These are phyloP conservation scores for Periconia sp. DNA, from an alignment of 2,329 filamentous ascomycete species.

Conservation along the genomic window DNA sequence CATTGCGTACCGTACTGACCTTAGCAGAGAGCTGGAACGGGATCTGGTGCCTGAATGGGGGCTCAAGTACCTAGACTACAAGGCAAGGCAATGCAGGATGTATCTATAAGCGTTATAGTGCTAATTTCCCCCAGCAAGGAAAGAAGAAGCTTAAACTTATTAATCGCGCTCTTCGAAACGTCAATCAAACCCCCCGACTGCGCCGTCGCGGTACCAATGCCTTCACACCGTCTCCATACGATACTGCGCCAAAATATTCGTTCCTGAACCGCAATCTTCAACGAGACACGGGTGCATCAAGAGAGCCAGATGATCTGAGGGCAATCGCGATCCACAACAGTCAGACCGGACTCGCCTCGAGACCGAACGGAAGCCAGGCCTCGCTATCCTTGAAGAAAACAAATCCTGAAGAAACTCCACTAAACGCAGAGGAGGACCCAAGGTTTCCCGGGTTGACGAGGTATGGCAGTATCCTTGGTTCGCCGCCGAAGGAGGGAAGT, in stretches of 20 bases:
- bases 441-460: slow-evolving; percentile 48
- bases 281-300: slow-evolving; percentile 20
- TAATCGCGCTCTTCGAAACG: slow-evolving; percentile 69
- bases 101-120: slow-evolving; percentile 6
- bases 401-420: slow-evolving; percentile 40
- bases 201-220: slow-evolving; percentile 42
- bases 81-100: slow-evolving; percentile 56
- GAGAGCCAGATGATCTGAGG: slow-evolving; percentile 31
- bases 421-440: slow-evolving; percentile 23
- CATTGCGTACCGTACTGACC: slow-evolving; percentile 20
- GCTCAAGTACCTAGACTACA: slow-evolving; percentile 93
- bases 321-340: slow-evolving; percentile 31
- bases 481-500: slow-evolving; percentile 44
- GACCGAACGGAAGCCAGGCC: slow-evolving; percentile 18
- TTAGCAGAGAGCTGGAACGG: slow-evolving; percentile 74
- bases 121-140: slow-evolving; percentile 52
- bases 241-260: slow-evolving; percentile 48
- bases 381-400: slow-evolving; percentile 15
- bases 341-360: slow-evolving; percentile 21
- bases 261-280: slow-evolving; percentile 46
- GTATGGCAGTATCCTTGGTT: slow-evolving; percentile 70
- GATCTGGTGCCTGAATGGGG: slow-evolving; percentile 95
- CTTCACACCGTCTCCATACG: slow-evolving; percentile 40
- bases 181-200: slow-evolving; percentile 59
- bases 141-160: slow-evolving; percentile 94